Percentiles rank a stretch among this genome's conserved stretches.
Evolutionary conservation across 306 rosid species (phyloP).

Genomic region (Lotus japonicus): DNA sequence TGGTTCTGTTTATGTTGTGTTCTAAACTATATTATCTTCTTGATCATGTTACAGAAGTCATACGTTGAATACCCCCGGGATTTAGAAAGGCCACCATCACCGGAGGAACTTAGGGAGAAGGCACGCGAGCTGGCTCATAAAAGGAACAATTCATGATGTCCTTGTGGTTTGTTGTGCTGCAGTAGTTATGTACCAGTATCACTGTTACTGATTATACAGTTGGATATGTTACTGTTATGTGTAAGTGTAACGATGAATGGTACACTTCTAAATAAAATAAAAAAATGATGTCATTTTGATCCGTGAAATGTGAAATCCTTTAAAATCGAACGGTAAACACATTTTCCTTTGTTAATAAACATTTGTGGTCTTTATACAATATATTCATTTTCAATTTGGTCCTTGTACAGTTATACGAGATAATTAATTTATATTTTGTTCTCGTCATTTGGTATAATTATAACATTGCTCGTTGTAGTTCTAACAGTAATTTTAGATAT

Average conservation of each 20-base stretch:
- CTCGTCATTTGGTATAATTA: too few species aligned
- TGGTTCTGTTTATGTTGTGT: neutral
- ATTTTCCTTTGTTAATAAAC: neutral
- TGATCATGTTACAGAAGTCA: conserved; percentile 37
- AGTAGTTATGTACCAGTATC: neutral
- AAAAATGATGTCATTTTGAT: neutral
- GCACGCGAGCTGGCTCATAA: conserved; percentile 69
- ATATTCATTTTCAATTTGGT: too few species aligned
- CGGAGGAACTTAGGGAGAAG: conserved; percentile 75
- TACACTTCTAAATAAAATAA: neutral
- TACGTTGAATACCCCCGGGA: conserved; percentile 73
- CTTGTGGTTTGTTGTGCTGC: conserved; percentile 2
- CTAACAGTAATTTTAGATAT: too few species aligned
- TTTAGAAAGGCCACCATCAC: conserved; percentile 70
- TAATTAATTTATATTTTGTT: too few species aligned
- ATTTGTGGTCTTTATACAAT: neutral
- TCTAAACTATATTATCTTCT: neutral
- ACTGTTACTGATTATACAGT: conserved; percentile 1
- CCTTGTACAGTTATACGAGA: too few species aligned
- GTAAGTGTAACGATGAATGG: conserved; percentile 8
- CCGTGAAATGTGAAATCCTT: neutral
- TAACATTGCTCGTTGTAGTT: too few species aligned
- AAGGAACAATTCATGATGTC: conserved; percentile 42
- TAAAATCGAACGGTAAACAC: neutral
- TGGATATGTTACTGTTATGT: neutral